Conservation (phyloP, 257 asterid species). For the Capsicum baccatum region DNA sequence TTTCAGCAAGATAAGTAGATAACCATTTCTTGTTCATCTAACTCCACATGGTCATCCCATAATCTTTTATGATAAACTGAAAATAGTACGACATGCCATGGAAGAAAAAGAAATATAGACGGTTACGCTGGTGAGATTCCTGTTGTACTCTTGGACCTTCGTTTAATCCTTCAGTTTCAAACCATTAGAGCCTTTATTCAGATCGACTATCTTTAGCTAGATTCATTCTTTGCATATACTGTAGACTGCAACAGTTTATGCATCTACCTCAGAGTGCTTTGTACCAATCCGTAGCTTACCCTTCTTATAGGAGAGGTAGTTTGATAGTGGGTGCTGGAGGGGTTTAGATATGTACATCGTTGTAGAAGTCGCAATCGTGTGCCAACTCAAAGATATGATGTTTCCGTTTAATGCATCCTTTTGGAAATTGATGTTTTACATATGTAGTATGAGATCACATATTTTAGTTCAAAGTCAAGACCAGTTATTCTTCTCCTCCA, state of each 20-base stretch:
- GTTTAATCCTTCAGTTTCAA: not conserved
- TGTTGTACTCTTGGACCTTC: not conserved
- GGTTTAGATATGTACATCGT: not conserved
- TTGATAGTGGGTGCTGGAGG: not conserved
- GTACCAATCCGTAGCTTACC: not conserved
- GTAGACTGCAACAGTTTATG: not conserved
- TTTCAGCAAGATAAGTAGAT: not conserved
- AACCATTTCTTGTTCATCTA: not conserved
- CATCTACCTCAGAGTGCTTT: not conserved
- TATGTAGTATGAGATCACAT: conserved; percentile 15
- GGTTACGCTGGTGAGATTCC: not conserved
- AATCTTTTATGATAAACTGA: not conserved
- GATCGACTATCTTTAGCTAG: conserved; percentile 17
- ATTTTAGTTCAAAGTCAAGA: not conserved
- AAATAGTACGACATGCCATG: not conserved
- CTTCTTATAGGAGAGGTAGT: not conserved
- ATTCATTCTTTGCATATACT: not conserved
- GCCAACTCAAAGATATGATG: not conserved
- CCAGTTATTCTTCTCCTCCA: conserved; percentile 4
- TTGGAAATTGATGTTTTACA: not conserved
- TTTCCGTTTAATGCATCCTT: not conserved
- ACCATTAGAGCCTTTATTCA: not conserved
- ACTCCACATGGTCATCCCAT: not conserved
- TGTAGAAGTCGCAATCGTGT: not conserved
- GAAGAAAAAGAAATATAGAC: not conserved